Evolutionary conservation across 2,329 filamentous ascomycete species (phyloP), one percentile per base, ranked within the genome.

Genomic region (Metarhizium robertsii): DNA sequence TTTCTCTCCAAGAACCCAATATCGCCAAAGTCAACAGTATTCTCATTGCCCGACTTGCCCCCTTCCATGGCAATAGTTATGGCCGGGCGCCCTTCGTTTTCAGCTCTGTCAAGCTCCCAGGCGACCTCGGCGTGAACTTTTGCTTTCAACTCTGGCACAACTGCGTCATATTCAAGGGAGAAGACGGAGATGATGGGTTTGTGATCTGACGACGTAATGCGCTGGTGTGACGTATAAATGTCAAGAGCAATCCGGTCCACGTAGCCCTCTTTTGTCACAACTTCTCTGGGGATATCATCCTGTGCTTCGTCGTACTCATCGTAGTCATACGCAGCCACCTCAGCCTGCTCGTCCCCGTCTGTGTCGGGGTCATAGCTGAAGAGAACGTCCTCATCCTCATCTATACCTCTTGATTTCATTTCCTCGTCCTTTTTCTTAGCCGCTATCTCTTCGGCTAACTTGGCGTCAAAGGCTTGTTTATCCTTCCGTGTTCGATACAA

Each of bases 201-300:
- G 71, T 99, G 94, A 64, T 99, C 94, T 0, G 92, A 97, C 0
- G 92, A 96, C 16, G 89, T 81, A 29, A 99, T 86, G 18, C 88
- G 81, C 69, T 97, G 94, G 65, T 97, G 90, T 0, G 92, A 92
- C 0, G 85, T 84, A 67, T 99, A 99, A 56, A 88, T 71, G 54
- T 84, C 80, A 38, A 84, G 71, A 30, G 69, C 69, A 59, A 86
- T 78, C 55, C 73, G 72, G 60, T 85, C 81, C 3, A 70, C 62
- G 54, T 77, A 80, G 0, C 80, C 81, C 29, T 84, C 81, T 58
- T 81, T 83, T 0, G 82, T 84, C 3, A 77, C 65, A 1, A 81
- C 75, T 4, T 76, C 70, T 18, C n/a, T n/a, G 11, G 29, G 48
- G 6, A 74, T 71, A 2, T 72, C 69, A 1, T 74, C 70, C 0